These are phyloP conservation scores for Ulmus americana DNA, from an alignment of 331 rosid species.

Conservation along the genomic window DNA sequence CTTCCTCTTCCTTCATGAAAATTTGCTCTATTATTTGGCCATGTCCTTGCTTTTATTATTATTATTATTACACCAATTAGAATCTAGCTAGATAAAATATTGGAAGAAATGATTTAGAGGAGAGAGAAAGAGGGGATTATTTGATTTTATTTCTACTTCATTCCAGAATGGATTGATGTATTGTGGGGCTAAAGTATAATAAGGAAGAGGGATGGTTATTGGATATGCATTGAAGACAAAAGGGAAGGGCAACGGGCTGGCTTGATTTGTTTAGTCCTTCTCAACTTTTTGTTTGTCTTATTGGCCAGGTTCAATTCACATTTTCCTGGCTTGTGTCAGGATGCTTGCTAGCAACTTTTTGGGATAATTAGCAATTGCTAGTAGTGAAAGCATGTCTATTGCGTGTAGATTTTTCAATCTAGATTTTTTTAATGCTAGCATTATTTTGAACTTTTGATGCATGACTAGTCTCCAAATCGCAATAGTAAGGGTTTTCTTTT, in stretches of 20 bases:
- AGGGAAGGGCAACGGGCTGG: slow-evolving; percentile 22
- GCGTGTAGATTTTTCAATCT: no score
- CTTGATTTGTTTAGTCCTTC: slow-evolving; percentile 40
- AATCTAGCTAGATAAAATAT: slow-evolving; percentile 36
- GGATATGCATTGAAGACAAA: slow-evolving; percentile 44
- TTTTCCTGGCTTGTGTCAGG: no score
- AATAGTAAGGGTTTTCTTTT: no score
- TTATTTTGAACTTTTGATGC: no score
- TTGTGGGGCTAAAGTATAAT: slow-evolving; percentile 56
- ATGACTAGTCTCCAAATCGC: no score
- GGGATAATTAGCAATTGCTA: no score
- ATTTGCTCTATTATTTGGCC: slow-evolving; percentile 25
- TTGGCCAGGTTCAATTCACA: slow-evolving; percentile 47
- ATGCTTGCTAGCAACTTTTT: no score
- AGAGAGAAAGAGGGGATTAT: not conserved
- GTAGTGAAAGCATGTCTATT: no score
- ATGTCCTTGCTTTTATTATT: slow-evolving; percentile 24
- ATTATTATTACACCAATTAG: slow-evolving; percentile 18
- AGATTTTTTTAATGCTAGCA: no score
- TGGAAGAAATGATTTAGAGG: not conserved
- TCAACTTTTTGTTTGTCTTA: slow-evolving; percentile 47
- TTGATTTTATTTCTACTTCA: not conserved
- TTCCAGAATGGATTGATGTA: slow-evolving; percentile 43
- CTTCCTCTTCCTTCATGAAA: no score
- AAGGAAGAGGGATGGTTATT: slow-evolving; percentile 21